phyloP scores from a whole-genome alignment of 2,329 filamentous ascomycete genomes.

The Aspergillus candidus region DNA sequence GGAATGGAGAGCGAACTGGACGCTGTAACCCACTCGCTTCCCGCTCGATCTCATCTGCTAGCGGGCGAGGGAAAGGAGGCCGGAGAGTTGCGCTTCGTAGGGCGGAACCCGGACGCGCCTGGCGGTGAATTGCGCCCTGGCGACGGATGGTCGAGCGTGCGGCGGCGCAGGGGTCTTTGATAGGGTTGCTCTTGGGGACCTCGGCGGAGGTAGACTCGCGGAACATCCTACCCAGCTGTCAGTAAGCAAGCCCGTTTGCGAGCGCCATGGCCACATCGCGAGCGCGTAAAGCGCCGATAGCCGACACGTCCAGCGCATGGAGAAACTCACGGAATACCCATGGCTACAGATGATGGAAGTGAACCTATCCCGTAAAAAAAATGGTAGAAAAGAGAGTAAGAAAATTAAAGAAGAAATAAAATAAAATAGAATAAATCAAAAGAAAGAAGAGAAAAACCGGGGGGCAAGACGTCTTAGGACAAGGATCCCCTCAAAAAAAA shows the following conservation, averaged over 20 bases:
- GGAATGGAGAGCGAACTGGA: constrained; percentile 22
- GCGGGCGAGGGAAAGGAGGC: constrained; percentile 24
- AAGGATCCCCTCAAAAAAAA: not conserved
- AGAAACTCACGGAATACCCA: constrained; percentile 40
- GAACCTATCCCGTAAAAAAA: not conserved
- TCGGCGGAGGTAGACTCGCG: constrained; percentile 47
- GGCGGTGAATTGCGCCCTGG: constrained; percentile 34
- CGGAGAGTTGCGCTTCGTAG: constrained; percentile 24
- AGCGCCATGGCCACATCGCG: constrained; percentile 9
- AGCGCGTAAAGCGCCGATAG: constrained; percentile 12
- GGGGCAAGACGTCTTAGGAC: constrained; percentile 8
- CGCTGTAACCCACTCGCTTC: constrained; percentile 18
- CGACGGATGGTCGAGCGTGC: constrained; percentile 55
- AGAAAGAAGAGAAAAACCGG: not conserved
- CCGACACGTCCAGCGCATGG: constrained; percentile 1
- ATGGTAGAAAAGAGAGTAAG: constrained; percentile 12
- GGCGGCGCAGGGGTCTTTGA: constrained; percentile 50
- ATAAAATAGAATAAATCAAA: not conserved
- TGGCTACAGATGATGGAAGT: constrained; percentile 14
- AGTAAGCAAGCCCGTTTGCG: constrained; percentile 13
- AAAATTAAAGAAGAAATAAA: constrained; percentile 6
- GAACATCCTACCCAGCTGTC: constrained; percentile 45
- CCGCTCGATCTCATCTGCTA: constrained; percentile 28
- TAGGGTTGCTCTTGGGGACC: constrained; percentile 33
- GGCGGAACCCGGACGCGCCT: constrained; percentile 22